Conservation (phyloP, 176 grass and related monocot species). For the Musa beccarii region DNA sequence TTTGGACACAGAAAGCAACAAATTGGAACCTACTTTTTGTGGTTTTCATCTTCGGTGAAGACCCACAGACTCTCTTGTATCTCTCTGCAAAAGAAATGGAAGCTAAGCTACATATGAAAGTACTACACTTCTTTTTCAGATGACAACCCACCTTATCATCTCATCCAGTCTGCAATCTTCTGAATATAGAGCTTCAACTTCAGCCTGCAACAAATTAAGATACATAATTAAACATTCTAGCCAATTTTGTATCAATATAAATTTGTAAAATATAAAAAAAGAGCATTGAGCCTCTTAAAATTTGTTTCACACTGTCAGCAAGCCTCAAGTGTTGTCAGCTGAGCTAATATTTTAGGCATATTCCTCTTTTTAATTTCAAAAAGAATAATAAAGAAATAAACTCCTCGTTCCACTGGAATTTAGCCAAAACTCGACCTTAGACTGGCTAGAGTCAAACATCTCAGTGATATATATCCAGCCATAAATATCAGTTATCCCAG, state of each 20-base stretch:
- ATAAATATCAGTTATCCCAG: no score
- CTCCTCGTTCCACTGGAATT: no score
- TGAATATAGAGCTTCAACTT: slow-evolving; percentile 42
- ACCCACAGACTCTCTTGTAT: slow-evolving; percentile 56
- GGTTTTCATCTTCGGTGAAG: slow-evolving; percentile 37
- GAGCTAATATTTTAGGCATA: neutral
- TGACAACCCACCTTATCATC: slow-evolving; percentile 59
- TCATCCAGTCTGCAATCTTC: slow-evolving; percentile 62
- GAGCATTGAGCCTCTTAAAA: neutral
- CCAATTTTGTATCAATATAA: neutral
- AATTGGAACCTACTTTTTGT: slow-evolving; percentile 46
- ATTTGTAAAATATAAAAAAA: slow-evolving; percentile 5
- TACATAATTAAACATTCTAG: slow-evolving; percentile 20
- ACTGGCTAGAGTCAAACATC: no score
- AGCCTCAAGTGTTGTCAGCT: neutral
- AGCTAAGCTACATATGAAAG: slow-evolving; percentile 3
- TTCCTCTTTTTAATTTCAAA: no score
- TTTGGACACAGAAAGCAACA: slow-evolving; percentile 9
- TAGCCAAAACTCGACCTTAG: no score
- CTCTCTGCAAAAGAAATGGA: slow-evolving; percentile 39
- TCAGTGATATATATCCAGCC: no score
- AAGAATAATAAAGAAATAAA: no score
- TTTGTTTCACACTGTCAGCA: neutral
- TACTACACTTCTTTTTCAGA: slow-evolving; percentile 1
- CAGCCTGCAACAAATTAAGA: slow-evolving; percentile 30